Percentiles rank a stretch among this genome's conserved stretches.
Evolutionary conservation across 1,284 basidiomycete genomes (phyloP).

Genomic region (Naganishia sp.): DNA sequence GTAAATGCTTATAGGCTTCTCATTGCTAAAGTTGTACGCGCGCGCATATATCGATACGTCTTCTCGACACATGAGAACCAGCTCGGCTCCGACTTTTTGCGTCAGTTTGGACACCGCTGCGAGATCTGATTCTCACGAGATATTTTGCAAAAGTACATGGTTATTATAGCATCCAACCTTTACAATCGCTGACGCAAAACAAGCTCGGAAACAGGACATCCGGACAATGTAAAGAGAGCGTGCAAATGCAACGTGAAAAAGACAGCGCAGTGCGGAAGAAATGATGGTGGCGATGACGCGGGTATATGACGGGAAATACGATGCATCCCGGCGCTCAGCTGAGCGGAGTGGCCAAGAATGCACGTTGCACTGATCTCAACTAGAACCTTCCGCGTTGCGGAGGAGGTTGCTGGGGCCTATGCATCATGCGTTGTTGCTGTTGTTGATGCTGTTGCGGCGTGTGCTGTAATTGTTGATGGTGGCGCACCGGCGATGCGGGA

Average conservation of each 20-base stretch:
- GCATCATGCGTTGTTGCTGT: constrained; percentile 9
- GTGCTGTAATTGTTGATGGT: not conserved
- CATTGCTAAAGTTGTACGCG: constrained; percentile 9
- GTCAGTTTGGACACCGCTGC: too few species aligned
- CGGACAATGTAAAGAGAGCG: not conserved
- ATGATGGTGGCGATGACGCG: constrained; percentile 20
- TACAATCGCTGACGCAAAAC: not conserved
- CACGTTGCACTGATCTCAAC: not conserved
- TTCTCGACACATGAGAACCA: too few species aligned
- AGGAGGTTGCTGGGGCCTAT: constrained; percentile 15
- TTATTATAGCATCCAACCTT: not conserved
- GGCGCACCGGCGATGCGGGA: too few species aligned
- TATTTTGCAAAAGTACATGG: constrained; percentile 4
- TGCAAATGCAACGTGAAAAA: not conserved
- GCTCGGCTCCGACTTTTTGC: too few species aligned
- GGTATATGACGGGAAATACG: constrained; percentile 8
- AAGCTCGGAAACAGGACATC: not conserved
- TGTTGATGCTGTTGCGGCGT: constrained; percentile 1
- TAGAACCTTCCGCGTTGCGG: constrained; percentile 20
- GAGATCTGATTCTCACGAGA: not conserved
- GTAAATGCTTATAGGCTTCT: not conserved
- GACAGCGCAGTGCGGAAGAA: not conserved
- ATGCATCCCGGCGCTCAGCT: not conserved
- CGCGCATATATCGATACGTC: not conserved
- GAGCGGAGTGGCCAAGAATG: not conserved